Evolutionary conservation across 1,284 basidiomycete species (phyloP).

Genomic region (Papiliotrema nemorosa): DNA sequence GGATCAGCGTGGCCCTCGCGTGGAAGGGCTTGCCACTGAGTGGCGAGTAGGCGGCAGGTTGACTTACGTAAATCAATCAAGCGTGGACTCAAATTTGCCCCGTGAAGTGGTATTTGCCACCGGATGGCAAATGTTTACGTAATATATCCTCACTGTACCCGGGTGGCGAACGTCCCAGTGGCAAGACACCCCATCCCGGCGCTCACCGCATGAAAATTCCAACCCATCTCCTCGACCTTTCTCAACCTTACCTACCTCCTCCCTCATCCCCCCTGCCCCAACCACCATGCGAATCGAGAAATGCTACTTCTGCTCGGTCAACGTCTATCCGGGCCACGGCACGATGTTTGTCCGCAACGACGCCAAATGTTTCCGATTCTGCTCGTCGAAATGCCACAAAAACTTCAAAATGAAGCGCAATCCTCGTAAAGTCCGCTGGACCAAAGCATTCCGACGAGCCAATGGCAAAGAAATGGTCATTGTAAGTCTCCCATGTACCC

Average conservation of each 20-base stretch:
- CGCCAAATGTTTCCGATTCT: conserved; percentile 93
- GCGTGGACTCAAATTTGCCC: too few relatives aligned
- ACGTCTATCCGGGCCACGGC: conserved; percentile 93
- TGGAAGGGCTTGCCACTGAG: too few relatives aligned
- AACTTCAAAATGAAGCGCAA: conserved; percentile 99
- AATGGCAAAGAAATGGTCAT: conserved; percentile 99
- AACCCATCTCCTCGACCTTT: background rate
- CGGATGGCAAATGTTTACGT: too few relatives aligned
- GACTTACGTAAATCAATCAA: too few relatives aligned
- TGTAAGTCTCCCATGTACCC: conserved; percentile 55
- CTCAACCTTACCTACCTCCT: background rate
- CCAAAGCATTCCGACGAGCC: conserved; percentile 98
- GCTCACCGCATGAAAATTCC: too few relatives aligned
- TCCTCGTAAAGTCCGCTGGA: conserved; percentile 98
- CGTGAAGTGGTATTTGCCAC: too few relatives aligned
- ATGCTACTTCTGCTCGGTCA: conserved; percentile 89
- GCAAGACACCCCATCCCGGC: too few relatives aligned
- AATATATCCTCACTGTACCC: too few relatives aligned
- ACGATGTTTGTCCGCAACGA: conserved; percentile 94
- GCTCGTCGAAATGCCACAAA: conserved; percentile 97
- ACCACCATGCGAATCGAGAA: conserved; percentile 74
- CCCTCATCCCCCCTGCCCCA: background rate
- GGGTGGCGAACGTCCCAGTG: too few relatives aligned
- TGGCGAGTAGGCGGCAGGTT: too few relatives aligned
- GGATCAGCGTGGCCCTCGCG: too few relatives aligned